Evolutionary conservation across 164 flowering plant genomes (phyloP), one percentile per base, ranked within the genome.

Genomic region (Kalanchoe fedtschenkoi): DNA sequence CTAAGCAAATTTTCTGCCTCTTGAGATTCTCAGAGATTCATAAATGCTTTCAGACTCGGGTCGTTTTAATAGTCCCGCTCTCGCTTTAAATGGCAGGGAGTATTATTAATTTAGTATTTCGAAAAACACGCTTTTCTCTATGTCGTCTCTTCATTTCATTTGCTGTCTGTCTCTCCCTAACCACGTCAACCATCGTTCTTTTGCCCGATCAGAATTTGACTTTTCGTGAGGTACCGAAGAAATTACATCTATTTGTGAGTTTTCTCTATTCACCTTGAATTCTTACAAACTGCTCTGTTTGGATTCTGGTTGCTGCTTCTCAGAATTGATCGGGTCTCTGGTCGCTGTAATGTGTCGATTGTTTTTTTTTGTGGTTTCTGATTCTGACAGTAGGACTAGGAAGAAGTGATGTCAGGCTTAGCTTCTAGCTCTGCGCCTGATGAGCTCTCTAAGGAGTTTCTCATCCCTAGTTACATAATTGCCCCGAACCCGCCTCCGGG

Each of bases 381-480:
- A 7, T 46, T 47, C 24, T 51, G 2, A 10, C 26, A 3, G 56
- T 32, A 26, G 56, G 2, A 13, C 13, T 51, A 2, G 32, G 17
- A 11, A 6, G 17, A 11, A 6, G 32, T 51, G 56, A 51, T 51
- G 32, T 11, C 56, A 51, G 56, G 56, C 56, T 32, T 51, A 11
- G 73, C 66, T 35, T 65, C 72, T 15, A 59, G 17, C 6, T 24
- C 65, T 1, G 53, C 60, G 21, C 17, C 39, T 33, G 61, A 32
- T 16, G 51, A 60, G 9, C 66, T 66, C 53, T 32, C 73, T 38
- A 73, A 74, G 70, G 67, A 78, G 13, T 82, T 82, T 61, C 47
- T 30, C 64, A 80, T 82, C 38, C 84, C 84, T 19, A 26, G 38
- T 57, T 78, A 76, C 66, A 66, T 82, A 19, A 66, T 82, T 44